Conservation (phyloP, 768 basidiomycete species). For the Gelatoporia subvermispora region DNA sequence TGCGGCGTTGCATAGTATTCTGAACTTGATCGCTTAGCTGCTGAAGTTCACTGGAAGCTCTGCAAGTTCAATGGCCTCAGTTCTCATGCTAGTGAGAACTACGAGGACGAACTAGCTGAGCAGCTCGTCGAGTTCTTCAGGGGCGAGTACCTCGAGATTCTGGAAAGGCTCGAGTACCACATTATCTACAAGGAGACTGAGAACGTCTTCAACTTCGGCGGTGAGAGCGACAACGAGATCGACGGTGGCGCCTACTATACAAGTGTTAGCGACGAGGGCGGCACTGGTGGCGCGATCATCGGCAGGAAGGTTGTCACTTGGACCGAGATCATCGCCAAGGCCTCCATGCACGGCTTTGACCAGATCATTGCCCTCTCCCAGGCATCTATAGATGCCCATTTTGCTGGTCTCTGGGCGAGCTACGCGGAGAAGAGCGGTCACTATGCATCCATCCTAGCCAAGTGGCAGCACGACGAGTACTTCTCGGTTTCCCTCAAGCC, state of each 20-base stretch:
- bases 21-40: slow-evolving; percentile 1
- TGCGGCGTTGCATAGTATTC: neutral
- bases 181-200: slow-evolving; percentile 12
- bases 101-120: slow-evolving; percentile 6
- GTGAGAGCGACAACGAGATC: no score
- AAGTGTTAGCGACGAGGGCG: neutral
- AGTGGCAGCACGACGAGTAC: slow-evolving; percentile 14
- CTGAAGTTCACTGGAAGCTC: slow-evolving; percentile 1
- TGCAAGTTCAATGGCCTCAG: slow-evolving; percentile 4
- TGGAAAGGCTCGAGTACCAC: slow-evolving; percentile 20
- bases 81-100: slow-evolving; percentile 7
- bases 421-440: slow-evolving; percentile 5
- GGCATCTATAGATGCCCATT: slow-evolving; percentile 21
- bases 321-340: slow-evolving; percentile 14
- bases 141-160: slow-evolving; percentile 21
- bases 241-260: no score
- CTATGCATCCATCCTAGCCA: slow-evolving; percentile 6
- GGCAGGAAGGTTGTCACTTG: slow-evolving; percentile 5
- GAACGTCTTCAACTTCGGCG: no score
- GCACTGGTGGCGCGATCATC: neutral
- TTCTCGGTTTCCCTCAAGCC: slow-evolving; percentile 21
- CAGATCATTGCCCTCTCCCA: slow-evolving; percentile 23
- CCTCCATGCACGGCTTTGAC: slow-evolving; percentile 23
- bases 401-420: slow-evolving; percentile 12
- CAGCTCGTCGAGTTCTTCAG: slow-evolving; percentile 18